phyloP scores from a whole-genome alignment of 2,329 filamentous ascomycete species.

The Calonectria leucothoes region DNA sequence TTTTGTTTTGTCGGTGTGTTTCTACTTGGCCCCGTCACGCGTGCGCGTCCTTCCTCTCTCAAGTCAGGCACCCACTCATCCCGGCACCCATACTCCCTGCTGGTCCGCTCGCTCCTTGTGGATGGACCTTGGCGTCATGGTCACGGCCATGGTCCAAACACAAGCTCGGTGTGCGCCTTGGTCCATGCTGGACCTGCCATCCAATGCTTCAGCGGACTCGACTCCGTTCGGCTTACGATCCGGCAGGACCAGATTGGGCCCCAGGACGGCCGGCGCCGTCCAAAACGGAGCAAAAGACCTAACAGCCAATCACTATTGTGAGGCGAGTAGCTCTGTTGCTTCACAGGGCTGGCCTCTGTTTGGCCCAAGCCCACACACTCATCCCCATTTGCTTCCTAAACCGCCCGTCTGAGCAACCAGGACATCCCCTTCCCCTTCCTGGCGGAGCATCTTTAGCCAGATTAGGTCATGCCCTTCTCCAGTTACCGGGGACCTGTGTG shows the following conservation, averaged over 20 bases:
- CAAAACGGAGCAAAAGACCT: slow-evolving; percentile 40
- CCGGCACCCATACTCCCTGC: slow-evolving; percentile 32
- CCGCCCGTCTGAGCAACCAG: slow-evolving; percentile 35
- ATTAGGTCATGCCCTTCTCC: slow-evolving; percentile 29
- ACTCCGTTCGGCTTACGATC: slow-evolving; percentile 37
- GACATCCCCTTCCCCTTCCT: slow-evolving; percentile 23
- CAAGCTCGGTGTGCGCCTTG: slow-evolving; percentile 37
- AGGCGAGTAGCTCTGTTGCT: slow-evolving; percentile 36
- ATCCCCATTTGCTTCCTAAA: slow-evolving; percentile 32
- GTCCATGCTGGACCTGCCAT: slow-evolving; percentile 36
- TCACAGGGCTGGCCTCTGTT: slow-evolving; percentile 34
- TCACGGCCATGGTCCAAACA: slow-evolving; percentile 34
- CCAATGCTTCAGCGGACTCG: slow-evolving; percentile 14
- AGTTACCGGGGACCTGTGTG: slow-evolving; percentile 31
- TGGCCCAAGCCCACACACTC: slow-evolving; percentile 28
- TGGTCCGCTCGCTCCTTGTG: slow-evolving; percentile 28
- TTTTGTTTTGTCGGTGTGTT: slow-evolving; percentile 51
- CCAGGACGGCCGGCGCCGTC: slow-evolving; percentile 36
- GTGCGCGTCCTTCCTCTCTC: slow-evolving; percentile 42
- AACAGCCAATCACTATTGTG: slow-evolving; percentile 41
- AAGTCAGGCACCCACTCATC: slow-evolving; percentile 29
- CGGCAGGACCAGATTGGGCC: slow-evolving; percentile 41
- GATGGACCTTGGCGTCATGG: slow-evolving; percentile 37
- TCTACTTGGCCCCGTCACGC: slow-evolving; percentile 41
- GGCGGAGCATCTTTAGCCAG: slow-evolving; percentile 35